Conservation (phyloP, 495 filamentous ascomycete species). For the Neurospora africana region DNA sequence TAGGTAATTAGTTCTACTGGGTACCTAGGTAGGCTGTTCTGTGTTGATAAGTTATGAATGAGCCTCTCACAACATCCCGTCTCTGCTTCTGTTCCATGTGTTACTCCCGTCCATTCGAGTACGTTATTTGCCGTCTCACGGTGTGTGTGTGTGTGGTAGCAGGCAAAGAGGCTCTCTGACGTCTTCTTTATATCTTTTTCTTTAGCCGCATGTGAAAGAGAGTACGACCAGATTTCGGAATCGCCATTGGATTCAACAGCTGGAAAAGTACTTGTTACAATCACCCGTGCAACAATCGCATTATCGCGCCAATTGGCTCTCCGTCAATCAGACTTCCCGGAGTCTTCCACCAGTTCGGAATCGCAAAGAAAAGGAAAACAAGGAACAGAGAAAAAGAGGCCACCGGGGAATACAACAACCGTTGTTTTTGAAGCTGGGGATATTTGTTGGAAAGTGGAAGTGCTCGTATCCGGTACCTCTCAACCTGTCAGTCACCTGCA, state of each 20-base stretch:
- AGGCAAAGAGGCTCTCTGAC: slow-evolving; percentile 1
- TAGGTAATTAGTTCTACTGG: too few species aligned
- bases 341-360: background rate
- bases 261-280: background rate
- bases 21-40: background rate
- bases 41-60: background rate
- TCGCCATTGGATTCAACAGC: background rate
- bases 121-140: background rate
- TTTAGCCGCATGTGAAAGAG: slow-evolving; percentile 2
- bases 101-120: background rate
- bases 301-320: background rate
- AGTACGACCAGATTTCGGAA: background rate
- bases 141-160: background rate
- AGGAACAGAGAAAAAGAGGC: background rate
- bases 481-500: background rate
- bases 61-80: background rate
- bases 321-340: background rate
- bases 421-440: background rate
- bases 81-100: background rate
- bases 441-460: background rate
- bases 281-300: background rate
- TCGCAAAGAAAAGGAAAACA: background rate
- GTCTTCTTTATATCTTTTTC: background rate
- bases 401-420: background rate
- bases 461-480: background rate